These are phyloP conservation scores for Mucor racemosus DNA, from an alignment of 371 early-diverging fungal genomes.

Conservation along the genomic window DNA sequence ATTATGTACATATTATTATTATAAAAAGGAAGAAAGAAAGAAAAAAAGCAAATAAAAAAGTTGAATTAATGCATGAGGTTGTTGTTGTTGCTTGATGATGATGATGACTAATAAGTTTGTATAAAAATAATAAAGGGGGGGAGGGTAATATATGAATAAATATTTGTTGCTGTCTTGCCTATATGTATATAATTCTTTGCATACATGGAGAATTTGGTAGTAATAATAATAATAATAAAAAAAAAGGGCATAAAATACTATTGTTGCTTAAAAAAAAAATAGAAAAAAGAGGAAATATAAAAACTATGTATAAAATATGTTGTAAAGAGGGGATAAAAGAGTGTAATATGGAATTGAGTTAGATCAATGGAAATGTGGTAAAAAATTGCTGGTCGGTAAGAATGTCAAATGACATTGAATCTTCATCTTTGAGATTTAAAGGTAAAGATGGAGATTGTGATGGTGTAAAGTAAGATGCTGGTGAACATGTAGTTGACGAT, in stretches of 20 bases:
- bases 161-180: slow-evolving; percentile 3
- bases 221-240: background rate
- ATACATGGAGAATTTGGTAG: background rate
- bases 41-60: background rate
- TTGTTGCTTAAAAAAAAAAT: background rate
- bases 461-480: slow-evolving; percentile 23
- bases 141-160: background rate
- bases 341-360: background rate
- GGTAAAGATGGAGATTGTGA: slow-evolving; percentile 23
- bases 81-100: background rate
- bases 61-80: background rate
- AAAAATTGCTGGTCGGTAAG: slow-evolving; percentile 9
- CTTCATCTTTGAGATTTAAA: slow-evolving; percentile 17
- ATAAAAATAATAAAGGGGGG: background rate
- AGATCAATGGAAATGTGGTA: background rate
- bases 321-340: slow-evolving; percentile 1
- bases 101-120: background rate
- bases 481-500: slow-evolving; percentile 18
- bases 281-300: too few species aligned
- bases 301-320: background rate
- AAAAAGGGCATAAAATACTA: background rate
- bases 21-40: background rate
- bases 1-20: background rate
- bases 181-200: slow-evolving; percentile 6
- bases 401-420: background rate